phyloP scores from a whole-genome alignment of 2,329 filamentous ascomycete species.

The Lecanosticta acicola region DNA sequence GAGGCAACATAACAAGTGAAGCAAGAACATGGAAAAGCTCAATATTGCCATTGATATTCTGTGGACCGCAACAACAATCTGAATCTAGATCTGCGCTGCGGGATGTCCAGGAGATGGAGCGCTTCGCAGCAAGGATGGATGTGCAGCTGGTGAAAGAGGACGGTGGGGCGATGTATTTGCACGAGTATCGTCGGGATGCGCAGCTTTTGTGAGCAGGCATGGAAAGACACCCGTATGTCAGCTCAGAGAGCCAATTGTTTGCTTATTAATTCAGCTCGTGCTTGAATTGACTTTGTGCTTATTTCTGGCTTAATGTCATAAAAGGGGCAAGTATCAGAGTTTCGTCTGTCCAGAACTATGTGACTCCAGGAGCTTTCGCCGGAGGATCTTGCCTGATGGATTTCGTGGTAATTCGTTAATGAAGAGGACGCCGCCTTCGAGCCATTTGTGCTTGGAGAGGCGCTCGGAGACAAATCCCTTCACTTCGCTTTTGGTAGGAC shows the following conservation, averaged over 20 bases:
- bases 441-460: no score
- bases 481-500: no score
- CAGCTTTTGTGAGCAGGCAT: no score
- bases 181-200: not conserved
- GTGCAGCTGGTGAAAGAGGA: not conserved
- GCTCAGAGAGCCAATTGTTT: not conserved
- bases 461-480: no score
- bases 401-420: no score
- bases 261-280: no score
- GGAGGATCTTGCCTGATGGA: constrained; percentile 54
- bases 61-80: not conserved
- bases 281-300: no score
- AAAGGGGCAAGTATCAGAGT: no score
- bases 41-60: constrained; percentile 9
- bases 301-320: no score
- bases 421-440: no score
- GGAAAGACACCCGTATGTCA: not conserved
- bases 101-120: not conserved
- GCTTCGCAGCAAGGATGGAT: not conserved
- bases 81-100: not conserved
- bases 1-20: constrained; percentile 2
- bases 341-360: constrained; percentile 32
- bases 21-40: constrained; percentile 12
- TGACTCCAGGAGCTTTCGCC: constrained; percentile 53
- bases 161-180: not conserved